phyloP scores from a whole-genome alignment of 2,329 filamentous ascomycete genomes.

The Paracoccidioides brasiliensis region DNA sequence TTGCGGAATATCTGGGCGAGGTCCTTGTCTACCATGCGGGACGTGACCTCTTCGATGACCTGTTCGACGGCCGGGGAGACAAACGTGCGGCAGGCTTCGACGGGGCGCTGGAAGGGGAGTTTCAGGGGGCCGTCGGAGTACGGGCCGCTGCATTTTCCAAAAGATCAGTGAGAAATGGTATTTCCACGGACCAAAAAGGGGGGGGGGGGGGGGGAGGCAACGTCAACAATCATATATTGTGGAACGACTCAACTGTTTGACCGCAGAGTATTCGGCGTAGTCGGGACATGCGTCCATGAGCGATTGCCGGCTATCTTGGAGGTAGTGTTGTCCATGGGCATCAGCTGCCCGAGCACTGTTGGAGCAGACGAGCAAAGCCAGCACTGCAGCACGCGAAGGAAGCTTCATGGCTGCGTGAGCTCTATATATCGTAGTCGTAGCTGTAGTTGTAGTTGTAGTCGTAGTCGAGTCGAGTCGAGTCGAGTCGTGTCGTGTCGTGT shows the following conservation, averaged over 20 bases:
- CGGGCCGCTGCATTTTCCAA: constrained; percentile 46
- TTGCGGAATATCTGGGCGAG: constrained; percentile 90
- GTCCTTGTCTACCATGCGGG: constrained; percentile 69
- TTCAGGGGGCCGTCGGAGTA: constrained; percentile 64
- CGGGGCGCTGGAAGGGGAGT: constrained; percentile 77
- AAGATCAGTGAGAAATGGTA: constrained; percentile 5
- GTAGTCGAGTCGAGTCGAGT: constrained; percentile 19
- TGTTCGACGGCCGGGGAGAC: constrained; percentile 73
- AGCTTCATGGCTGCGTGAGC: background rate
- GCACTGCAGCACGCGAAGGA: background rate
- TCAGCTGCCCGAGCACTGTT: background rate
- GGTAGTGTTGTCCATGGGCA: background rate
- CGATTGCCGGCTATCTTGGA: constrained; percentile 4
- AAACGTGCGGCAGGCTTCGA: constrained; percentile 74
- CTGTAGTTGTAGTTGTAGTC: background rate
- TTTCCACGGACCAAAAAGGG: background rate
- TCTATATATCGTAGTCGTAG: too few relatives aligned
- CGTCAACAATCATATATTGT: background rate
- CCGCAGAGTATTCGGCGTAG: constrained; percentile 17
- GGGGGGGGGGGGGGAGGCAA: too few relatives aligned
- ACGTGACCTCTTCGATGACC: constrained; percentile 71
- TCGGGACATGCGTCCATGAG: constrained; percentile 17
- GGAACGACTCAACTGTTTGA: constrained; percentile 18
- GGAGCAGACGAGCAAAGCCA: background rate
- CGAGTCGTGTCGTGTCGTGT: constrained; percentile 22